These are phyloP conservation scores for Emiliania huxleyi DNA, from an alignment of 78 protist genomes.

Conservation along the genomic window DNA sequence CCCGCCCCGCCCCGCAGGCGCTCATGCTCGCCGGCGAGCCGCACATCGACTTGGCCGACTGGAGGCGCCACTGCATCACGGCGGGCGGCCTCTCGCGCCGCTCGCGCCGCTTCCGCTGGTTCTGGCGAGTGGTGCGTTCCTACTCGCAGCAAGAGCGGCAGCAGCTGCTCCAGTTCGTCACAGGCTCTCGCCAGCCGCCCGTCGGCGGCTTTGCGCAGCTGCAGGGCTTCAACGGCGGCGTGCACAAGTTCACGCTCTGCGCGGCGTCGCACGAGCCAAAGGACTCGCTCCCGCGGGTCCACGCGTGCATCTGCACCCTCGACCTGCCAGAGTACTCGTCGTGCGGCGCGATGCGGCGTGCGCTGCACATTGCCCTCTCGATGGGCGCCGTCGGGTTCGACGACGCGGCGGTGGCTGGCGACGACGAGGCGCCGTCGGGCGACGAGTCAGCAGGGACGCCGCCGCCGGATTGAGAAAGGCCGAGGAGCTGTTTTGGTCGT, in stretches of 20 bases:
- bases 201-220: conserved; percentile 34
- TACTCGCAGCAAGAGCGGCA: not conserved
- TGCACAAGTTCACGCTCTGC: not conserved
- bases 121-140: not conserved
- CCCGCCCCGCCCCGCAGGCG: too few species aligned
- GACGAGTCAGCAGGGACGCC: too few species aligned
- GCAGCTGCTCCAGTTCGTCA: conserved; percentile 21
- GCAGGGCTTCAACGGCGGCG: conserved; percentile 34
- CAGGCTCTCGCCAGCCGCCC: conserved; percentile 22
- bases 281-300: conserved; percentile 24
- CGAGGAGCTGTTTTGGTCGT: too few species aligned
- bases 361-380: not conserved
- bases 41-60: not conserved
- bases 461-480: too few species aligned
- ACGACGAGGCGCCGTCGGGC: too few species aligned
- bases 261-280: not conserved
- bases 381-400: not conserved
- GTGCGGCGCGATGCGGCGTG: not conserved
- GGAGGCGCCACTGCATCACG: not conserved
- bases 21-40: not conserved
- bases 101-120: not conserved
- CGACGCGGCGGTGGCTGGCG: conserved; percentile 16
- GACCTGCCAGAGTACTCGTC: conserved; percentile 28
- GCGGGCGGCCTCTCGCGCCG: conserved; percentile 12
- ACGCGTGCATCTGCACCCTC: conserved; percentile 33